Base-by-base conservation (phyloP, 2,329 filamentous ascomycete species). In the Monilinia fructicola region DNA sequence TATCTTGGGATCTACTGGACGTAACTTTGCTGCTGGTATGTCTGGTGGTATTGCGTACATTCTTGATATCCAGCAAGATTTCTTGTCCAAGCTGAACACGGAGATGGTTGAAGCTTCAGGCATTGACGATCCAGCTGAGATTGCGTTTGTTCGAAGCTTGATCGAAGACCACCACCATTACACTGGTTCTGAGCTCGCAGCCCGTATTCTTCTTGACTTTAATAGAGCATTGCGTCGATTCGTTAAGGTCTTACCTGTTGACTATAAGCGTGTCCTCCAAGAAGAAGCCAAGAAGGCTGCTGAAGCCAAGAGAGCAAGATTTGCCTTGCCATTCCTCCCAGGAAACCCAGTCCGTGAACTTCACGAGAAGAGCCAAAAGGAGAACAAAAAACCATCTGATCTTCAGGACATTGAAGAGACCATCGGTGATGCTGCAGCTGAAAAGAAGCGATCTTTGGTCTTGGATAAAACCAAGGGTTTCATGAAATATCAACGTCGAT, bases 11-110 rank as follows among this genome's bases (percentile, higher is more conserved):
- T 87, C 86, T 74, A 97, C 93, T 76, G 94, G 94, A 55, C 93
- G 94, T 74, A 98, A 98, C 84, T 98, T 98, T 76, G 94, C 93
- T 74, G 94, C 94, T 69, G 94, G 94, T 84, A 98, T 98, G 94
- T 97, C 93, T 75, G 94, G 94, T 76, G 94, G 94, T 83, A 97
- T 98, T 75, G 93, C 93, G 23, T 98, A 97, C 75, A 87, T 97
- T 64, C 86, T 98, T 40, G 94, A 98, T 76, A 90, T 95, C 76
- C 86, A 94, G 77, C 86, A 90, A 71, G 92, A 97, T 80, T 97
- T 97, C 82, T 83, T 91, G 78, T 87, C 89, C 73, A 97, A 97
- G 85, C 90, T 97, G 80, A 98, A 98, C 81, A 90, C 88, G 76
- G 94, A 98, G 82, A 97, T 98, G 94, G 94, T 98, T 72, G 93